Percentiles rank a stretch among this genome's conserved stretches.
phyloP scores from a whole-genome alignment of 2,329 filamentous ascomycete species.

The Alternaria sp. region DNA sequence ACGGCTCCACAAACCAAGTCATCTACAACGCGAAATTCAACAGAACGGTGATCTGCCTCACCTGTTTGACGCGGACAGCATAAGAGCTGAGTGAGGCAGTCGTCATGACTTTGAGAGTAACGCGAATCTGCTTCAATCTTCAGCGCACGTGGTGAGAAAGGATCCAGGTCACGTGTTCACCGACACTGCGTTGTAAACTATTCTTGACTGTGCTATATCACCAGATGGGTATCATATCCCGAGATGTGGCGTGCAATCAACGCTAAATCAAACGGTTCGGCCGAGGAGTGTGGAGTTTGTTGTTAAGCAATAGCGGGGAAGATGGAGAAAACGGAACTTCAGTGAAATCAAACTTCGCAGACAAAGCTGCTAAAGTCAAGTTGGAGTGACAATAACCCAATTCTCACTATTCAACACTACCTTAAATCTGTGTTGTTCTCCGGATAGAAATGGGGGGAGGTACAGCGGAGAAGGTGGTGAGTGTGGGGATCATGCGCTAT shows the following conservation, averaged over 20 bases:
- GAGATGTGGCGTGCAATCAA: neutral
- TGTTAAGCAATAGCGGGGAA: constrained; percentile 5
- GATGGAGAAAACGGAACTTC: neutral
- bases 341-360: neutral
- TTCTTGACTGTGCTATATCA: neutral
- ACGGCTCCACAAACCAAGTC: neutral
- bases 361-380: neutral
- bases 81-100: neutral
- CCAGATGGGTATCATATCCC: neutral
- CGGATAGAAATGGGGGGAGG: neutral
- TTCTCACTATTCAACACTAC: neutral
- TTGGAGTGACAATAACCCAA: neutral
- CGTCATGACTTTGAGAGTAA: neutral
- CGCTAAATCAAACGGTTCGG: neutral
- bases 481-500: constrained; percentile 5
- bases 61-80: neutral
- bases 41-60: neutral
- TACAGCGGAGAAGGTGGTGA: neutral
- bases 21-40: neutral
- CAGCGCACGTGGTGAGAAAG: neutral
- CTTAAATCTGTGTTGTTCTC: neutral
- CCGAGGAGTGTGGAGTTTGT: neutral
- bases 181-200: neutral
- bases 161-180: neutral
- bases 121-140: neutral